A percentile compares a stretch with the other conserved stretches of the same genome.
phyloP scores from a whole-genome alignment of 2,329 filamentous ascomycete genomes.

The Chalara sp. region DNA sequence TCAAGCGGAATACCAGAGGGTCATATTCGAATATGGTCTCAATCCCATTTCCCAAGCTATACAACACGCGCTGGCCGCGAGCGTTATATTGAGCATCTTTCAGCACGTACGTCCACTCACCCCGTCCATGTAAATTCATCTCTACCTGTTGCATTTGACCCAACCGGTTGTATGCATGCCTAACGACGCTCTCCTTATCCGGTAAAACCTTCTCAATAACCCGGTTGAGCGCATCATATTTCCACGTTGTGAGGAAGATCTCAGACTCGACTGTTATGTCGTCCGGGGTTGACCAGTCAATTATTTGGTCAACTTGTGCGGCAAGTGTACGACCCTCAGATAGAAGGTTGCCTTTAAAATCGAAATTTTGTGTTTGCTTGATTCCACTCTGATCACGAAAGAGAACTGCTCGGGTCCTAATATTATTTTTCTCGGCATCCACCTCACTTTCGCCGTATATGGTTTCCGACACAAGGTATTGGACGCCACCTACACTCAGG shows the following conservation, averaged over 20 bases:
- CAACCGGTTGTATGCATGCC: background rate
- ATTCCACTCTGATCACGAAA: background rate
- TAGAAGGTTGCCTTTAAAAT: constrained; percentile 3
- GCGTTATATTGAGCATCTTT: background rate
- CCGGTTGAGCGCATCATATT: background rate
- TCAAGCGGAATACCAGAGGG: background rate
- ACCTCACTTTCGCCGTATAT: background rate
- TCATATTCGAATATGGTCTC: background rate
- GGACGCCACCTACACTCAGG: background rate
- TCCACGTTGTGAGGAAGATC: background rate
- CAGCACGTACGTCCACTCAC: background rate
- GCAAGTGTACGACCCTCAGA: background rate
- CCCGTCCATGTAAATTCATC: background rate
- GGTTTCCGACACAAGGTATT: background rate
- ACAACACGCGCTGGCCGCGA: background rate
- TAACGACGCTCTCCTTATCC: background rate
- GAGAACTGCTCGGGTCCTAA: background rate
- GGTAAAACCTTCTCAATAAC: background rate
- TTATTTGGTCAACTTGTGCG: background rate
- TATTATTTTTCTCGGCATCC: background rate
- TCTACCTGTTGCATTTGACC: background rate
- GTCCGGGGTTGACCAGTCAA: background rate
- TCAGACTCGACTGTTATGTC: background rate
- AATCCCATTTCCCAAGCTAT: background rate
- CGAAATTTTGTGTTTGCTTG: background rate